phyloP scores from a whole-genome alignment of 116 monocot genomes.

The Trichopus zeylanicus region DNA sequence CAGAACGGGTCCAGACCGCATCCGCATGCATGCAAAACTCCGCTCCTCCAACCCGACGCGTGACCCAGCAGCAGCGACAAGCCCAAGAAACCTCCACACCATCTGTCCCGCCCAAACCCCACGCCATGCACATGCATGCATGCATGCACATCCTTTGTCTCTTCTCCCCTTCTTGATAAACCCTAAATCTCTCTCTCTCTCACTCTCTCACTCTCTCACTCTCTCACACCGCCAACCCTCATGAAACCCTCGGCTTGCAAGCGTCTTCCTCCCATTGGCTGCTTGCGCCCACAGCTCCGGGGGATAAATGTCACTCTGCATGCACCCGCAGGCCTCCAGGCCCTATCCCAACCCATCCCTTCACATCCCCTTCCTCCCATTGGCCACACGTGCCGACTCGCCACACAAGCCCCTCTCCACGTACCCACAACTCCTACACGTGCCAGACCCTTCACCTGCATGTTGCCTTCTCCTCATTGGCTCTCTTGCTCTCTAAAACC shows the following conservation, averaged over 20 bases:
- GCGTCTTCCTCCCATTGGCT: too few relatives aligned
- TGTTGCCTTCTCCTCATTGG: conserved; percentile 44
- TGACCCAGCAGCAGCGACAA: too few relatives aligned
- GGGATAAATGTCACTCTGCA: neutral
- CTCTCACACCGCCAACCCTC: too few relatives aligned
- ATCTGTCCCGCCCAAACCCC: neutral
- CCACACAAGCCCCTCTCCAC: conserved; percentile 19
- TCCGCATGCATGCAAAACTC: too few relatives aligned
- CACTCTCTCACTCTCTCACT: too few relatives aligned
- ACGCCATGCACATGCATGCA: neutral
- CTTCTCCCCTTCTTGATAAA: neutral
- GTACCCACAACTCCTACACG: conserved; percentile 28
- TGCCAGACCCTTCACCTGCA: conserved; percentile 10
- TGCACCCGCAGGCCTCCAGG: neutral
- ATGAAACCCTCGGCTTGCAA: too few relatives aligned
- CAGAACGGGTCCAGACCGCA: too few relatives aligned
- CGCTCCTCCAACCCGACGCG: too few relatives aligned
- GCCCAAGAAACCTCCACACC: too few relatives aligned
- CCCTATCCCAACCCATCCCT: neutral
- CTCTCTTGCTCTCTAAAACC: conserved; percentile 11
- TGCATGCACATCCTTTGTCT: too few relatives aligned
- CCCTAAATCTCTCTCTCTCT: too few relatives aligned
- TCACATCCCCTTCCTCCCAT: neutral
- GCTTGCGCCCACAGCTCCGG: too few relatives aligned
- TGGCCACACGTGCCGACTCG: neutral